A percentile compares a stretch with the other conserved stretches of the same genome.
These are phyloP conservation scores for Pogostemon cablin DNA, from an alignment of 257 asterid species.

Conservation along the genomic window DNA sequence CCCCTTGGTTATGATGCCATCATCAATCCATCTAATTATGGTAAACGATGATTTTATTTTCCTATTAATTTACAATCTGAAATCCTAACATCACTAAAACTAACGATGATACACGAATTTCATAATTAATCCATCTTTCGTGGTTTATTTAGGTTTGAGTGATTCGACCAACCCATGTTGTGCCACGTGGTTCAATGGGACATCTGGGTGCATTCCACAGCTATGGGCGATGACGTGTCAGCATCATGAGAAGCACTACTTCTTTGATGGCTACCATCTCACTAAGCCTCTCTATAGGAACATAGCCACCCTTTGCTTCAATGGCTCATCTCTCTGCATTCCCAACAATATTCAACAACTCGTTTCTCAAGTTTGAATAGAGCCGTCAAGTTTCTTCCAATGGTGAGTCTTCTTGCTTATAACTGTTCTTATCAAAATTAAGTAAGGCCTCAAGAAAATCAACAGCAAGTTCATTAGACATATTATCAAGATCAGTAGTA, in stretches of 20 bases:
- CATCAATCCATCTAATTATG: conserved; percentile 22
- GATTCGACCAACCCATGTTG: background rate
- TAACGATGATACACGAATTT: no score
- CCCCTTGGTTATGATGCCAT: conserved; percentile 60
- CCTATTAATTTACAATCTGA: no score
- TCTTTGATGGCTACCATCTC: background rate
- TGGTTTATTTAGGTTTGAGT: background rate
- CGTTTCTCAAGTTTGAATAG: background rate
- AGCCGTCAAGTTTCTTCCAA: no score
- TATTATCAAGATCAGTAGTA: no score
- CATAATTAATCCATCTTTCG: no score
- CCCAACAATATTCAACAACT: background rate
- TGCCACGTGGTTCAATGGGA: background rate
- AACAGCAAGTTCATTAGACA: no score
- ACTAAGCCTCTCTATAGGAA: background rate
- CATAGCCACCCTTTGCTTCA: background rate
- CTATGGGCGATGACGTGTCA: background rate
- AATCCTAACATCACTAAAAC: no score
- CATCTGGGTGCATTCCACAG: background rate
- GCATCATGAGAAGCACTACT: background rate
- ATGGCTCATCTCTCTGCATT: background rate
- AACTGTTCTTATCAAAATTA: no score
- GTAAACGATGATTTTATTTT: background rate
- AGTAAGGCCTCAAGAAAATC: no score
- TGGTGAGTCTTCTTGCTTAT: no score